These are phyloP conservation scores for Chlamydomonas sp. DNA, from an alignment of 139 green algal genomes.

Conservation along the genomic window DNA sequence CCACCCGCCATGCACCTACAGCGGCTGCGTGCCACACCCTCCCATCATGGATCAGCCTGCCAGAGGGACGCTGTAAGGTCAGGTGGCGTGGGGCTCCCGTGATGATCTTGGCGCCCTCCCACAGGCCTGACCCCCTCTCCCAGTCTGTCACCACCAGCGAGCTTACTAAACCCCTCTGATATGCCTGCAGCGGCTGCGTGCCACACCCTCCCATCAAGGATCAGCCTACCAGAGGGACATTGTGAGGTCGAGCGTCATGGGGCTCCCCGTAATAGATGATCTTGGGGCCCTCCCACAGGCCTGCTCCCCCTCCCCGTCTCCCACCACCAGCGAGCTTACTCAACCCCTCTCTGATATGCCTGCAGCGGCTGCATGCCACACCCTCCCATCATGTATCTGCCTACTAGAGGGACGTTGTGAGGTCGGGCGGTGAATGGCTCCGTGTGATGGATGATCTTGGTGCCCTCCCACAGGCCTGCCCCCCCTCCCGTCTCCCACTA, in stretches of 20 bases:
- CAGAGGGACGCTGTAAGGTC: constrained; percentile 33
- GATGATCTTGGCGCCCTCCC: constrained; percentile 36
- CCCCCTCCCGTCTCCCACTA: neutral
- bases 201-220: neutral
- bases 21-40: no score
- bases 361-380: neutral
- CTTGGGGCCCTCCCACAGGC: constrained; percentile 34
- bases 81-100: constrained; percentile 15
- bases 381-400: neutral
- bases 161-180: neutral
- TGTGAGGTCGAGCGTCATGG: constrained; percentile 26
- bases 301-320: no score
- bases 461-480: constrained; percentile 32
- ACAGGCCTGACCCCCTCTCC: no score
- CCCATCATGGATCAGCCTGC: neutral
- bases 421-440: constrained; percentile 20
- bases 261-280: constrained; percentile 24
- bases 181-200: neutral
- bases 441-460: constrained; percentile 31
- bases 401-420: constrained; percentile 31
- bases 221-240: constrained; percentile 24
- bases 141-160: no score
- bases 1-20: no score
- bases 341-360: no score
- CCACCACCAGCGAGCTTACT: neutral